Base-by-base conservation (phyloP, 2,329 filamentous ascomycete genomes). In the Metarhizium anisopliae region DNA sequence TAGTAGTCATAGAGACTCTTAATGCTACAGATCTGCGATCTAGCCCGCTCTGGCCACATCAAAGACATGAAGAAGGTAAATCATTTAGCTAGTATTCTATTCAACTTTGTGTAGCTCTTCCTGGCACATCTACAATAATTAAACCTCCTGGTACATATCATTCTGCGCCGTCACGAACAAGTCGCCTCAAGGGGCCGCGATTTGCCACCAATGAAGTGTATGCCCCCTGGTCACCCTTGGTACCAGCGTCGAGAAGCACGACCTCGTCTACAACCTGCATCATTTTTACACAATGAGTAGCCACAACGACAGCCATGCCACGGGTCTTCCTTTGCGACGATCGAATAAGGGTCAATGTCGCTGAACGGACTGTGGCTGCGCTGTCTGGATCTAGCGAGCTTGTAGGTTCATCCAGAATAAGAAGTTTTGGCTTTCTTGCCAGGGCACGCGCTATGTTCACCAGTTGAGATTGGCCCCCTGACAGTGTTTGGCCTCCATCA, bases 361-460 rank as follows among this genome's bases (percentile, higher is more conserved):
- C 86, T 8, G 79, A 71, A 13, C 87, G 76, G 3, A 96, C 79
- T 2, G 78, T 71, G 2, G 77, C 77, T 0, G 89, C 85, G 43
- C 80, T 86, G 61, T 85, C 81, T 0, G 79, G 77, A 64, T 96
- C 92, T 0, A 97, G 75, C 0, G 87, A 86, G 30, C 85, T 89
- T 0, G 92, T 96, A 1, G 91, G 89, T 71, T 96, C 92, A 63
- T 97, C 93, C 2, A 96, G 73, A 2, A 96, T 79, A 16, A 96
- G 72, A 2, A 96, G 74, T 45, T 80, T 77, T 0, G 91, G 91
- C 14, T 78, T 74, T 0, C 90, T 79, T 0, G 88, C 79, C 0
- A 96, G 74, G 0, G 91, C 90, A 1, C 92, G 78, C 0, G 92
- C 90, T 58, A 96, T 91, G 20, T 85, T 85, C 2, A 96, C 70